Base-by-base conservation (phyloP, 2,329 filamentous ascomycete genomes). In the Stagonosporopsis tanaceti region DNA sequence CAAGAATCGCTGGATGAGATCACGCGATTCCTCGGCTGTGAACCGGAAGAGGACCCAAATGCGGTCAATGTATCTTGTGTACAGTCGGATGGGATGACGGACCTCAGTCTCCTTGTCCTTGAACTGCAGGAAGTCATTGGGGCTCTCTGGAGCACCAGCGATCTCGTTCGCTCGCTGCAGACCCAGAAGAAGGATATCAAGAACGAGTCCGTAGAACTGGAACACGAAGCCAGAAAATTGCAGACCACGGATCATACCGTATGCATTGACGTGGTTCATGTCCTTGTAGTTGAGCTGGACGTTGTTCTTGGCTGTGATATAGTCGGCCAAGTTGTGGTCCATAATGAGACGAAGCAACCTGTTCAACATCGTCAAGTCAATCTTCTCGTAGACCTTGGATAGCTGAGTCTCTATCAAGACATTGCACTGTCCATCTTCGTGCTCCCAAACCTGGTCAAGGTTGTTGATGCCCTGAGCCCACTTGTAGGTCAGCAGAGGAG, bases 381-480 rank as follows among this genome's bases (percentile, higher is more conserved):
- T 97, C 85, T 99, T 99, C 80, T 99, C 95, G 66, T 99, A 99
- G 42, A 99, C 93, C 79, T 99, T 99, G n/a, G 95, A 97, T 3
- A 99, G 81, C 68, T 97, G 91, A 0, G 96, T 99, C 80, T 99
- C 95, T 48, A 99, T 93, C 89, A 99, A 93, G 61, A 99, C 95
- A 67, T 97, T 97, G 78, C 94, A 98, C 77, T 99, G 93, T 62
- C 95, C 95, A 68, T 98, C 90, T 41, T 92, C 87, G 20, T 91
- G 91, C 71, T 96, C 91, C 95, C 95, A 99, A 27, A 99, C 93
- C 65, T 92, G 91, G 69, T 93, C 91, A 44, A 99, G 82, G 73
- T 99, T 99, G 82, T 99, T 99, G 82, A 99, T 98, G 47, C 95
- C 95, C 76, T 99, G 96, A 1, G 95, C 93, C 96, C 96, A 99